A percentile compares a stretch with the other conserved stretches of the same genome.
phyloP scores from a whole-genome alignment of 2,329 filamentous ascomycete species.

The Purpureocillium lavendulum region DNA sequence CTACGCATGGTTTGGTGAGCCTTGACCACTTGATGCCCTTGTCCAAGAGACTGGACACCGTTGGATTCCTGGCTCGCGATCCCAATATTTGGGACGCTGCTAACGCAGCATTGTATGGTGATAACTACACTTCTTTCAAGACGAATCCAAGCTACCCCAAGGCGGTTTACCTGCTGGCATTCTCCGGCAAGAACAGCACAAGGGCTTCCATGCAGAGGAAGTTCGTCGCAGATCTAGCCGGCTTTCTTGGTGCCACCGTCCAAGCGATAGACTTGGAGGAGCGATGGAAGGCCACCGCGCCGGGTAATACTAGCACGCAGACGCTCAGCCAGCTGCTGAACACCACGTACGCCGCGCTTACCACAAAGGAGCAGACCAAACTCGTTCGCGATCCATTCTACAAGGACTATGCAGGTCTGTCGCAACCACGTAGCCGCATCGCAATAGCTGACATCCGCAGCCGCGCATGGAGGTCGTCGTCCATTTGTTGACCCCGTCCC shows the following conservation, averaged over 20 bases:
- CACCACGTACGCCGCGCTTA: constrained; percentile 25
- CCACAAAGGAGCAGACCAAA: constrained; percentile 26
- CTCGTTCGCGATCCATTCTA: constrained; percentile 30
- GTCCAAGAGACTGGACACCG: constrained; percentile 31
- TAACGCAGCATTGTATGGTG: constrained; percentile 21
- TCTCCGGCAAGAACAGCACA: no score
- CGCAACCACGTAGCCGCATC: no score
- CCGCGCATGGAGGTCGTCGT: constrained; percentile 21
- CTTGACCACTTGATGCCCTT: constrained; percentile 15
- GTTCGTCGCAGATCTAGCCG: no score
- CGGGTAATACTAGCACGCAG: no score
- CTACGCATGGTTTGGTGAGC: no score
- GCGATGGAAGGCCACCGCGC: no score
- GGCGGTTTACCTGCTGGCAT: no score
- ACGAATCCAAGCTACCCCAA: no score
- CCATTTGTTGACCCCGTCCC: constrained; percentile 29
- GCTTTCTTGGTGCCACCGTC: no score
- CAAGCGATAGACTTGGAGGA: no score
- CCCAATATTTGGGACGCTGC: constrained; percentile 23
- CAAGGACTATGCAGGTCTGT: constrained; percentile 24
- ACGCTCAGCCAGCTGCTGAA: constrained; percentile 15
- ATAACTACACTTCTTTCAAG: no score
- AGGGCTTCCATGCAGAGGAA: no score
- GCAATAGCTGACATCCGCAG: constrained; percentile 9
- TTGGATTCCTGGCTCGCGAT: constrained; percentile 31